Conservation (phyloP, 2,329 filamentous ascomycete genomes). For the Rhexocercosporidium sp. region DNA sequence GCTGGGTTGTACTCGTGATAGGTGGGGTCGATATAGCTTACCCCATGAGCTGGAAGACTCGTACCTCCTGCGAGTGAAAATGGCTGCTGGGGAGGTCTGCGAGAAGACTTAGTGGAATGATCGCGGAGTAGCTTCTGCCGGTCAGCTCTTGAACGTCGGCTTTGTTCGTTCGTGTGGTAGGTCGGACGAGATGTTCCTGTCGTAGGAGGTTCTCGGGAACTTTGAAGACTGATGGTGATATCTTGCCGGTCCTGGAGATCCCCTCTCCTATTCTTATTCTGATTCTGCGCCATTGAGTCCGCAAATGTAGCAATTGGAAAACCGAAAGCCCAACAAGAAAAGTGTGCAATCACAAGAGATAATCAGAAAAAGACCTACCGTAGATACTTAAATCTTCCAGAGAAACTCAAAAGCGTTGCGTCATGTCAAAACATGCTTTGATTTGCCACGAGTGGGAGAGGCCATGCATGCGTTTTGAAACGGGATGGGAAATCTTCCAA, state of each 20-base stretch:
- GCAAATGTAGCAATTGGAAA: too few species aligned
- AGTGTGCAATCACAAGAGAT: too few species aligned
- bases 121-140: neutral
- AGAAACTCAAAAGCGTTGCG: too few species aligned
- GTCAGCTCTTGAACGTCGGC: neutral
- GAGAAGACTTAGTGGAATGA: neutral
- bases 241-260: neutral
- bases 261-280: neutral
- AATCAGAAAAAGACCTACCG: too few species aligned
- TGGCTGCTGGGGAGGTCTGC: neutral
- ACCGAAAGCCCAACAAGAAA: too few species aligned
- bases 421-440: too few species aligned
- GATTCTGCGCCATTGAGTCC: neutral
- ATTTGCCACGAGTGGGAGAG: too few species aligned
- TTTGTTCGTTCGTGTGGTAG: neutral
- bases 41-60: neutral
- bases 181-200: neutral
- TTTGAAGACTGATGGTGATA: neutral
- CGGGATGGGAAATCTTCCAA: too few species aligned
- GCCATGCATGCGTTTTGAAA: too few species aligned
- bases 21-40: neutral
- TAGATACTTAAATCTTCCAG: too few species aligned
- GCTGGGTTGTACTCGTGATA: slow-evolving; percentile 2
- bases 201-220: neutral
- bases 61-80: neutral